phyloP scores from a whole-genome alignment of 163 green algal genomes.

The Scenedesmus sp. region DNA sequence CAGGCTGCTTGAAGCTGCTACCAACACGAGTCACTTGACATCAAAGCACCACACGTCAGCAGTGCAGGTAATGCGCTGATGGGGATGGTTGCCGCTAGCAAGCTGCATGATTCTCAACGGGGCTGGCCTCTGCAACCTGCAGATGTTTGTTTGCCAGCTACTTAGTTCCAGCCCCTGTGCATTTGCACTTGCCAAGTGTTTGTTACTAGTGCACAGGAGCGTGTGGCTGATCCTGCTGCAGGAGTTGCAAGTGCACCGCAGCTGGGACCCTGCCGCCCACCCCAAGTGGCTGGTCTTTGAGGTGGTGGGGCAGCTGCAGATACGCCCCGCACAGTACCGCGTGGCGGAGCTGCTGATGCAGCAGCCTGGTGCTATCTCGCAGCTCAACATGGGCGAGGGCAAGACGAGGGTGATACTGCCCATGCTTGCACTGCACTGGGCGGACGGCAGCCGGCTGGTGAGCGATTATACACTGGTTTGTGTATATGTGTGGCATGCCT shows the following conservation, averaged over 20 bases:
- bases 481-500: too few species aligned
- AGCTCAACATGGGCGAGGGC: slow-evolving; percentile 85
- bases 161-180: background rate
- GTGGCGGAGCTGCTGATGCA: slow-evolving; percentile 66
- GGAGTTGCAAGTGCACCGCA: slow-evolving; percentile 67
- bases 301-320: slow-evolving; percentile 73
- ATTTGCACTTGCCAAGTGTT: too few species aligned
- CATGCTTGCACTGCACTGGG: slow-evolving; percentile 72
- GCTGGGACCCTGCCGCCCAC: slow-evolving; percentile 59
- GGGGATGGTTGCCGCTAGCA: too few species aligned
- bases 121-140: too few species aligned
- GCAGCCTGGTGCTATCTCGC: slow-evolving; percentile 63
- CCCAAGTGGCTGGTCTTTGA: slow-evolving; percentile 78
- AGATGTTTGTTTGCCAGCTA: background rate
- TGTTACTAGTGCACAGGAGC: too few species aligned
- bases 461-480: background rate
- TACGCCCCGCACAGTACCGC: slow-evolving; percentile 66
- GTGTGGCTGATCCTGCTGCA: slow-evolving; percentile 31
- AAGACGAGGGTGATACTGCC: slow-evolving; percentile 82
- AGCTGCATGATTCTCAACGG: too few species aligned
- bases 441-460: slow-evolving; percentile 7
- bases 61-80: too few species aligned
- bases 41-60: too few species aligned
- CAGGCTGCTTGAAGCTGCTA: too few species aligned
- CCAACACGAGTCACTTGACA: too few species aligned